phyloP scores from a whole-genome alignment of 768 basidiomycete genomes.

The Tricholoma flavovirens region DNA sequence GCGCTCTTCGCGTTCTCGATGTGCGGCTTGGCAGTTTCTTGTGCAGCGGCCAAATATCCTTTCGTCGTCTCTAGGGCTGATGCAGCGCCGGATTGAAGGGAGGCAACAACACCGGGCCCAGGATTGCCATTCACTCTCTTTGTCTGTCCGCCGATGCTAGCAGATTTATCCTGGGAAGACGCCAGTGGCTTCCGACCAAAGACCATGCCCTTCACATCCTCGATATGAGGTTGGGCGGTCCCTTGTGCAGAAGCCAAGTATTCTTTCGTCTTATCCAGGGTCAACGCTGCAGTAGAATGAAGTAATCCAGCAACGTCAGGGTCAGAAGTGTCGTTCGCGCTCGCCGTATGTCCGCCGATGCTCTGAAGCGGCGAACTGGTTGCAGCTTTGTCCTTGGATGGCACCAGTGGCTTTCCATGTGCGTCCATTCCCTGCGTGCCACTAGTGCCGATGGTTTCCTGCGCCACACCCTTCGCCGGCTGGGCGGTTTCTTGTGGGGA shows the following conservation, averaged over 20 bases:
- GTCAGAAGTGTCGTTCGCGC: constrained; percentile 8
- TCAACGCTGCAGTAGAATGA: constrained; percentile 26
- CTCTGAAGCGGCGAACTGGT: constrained; percentile 20
- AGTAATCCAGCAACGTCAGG: constrained; percentile 23
- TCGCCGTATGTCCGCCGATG: constrained; percentile 17
- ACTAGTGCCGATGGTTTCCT: constrained; percentile 20
- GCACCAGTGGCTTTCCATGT: constrained; percentile 10
- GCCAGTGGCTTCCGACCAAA: no score
- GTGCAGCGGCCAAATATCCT: constrained; percentile 22
- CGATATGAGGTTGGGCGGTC: constrained; percentile 35
- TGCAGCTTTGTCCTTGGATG: constrained; percentile 25
- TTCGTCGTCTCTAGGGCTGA: constrained; percentile 23
- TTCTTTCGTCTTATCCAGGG: constrained; percentile 21
- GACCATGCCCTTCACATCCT: constrained; percentile 34
- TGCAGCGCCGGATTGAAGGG: constrained; percentile 28
- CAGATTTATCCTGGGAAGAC: no score
- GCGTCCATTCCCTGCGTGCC: constrained; percentile 11
- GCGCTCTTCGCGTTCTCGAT: constrained; percentile 33
- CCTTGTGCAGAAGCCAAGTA: constrained; percentile 23
- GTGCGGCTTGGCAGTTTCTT: constrained; percentile 32
- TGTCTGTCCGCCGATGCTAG: constrained; percentile 18
- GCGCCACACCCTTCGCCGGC: constrained; percentile 33
- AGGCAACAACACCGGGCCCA: constrained; percentile 19
- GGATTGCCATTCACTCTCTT: constrained; percentile 10
- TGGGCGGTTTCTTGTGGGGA: constrained; percentile 29